Base-by-base conservation (phyloP, 768 basidiomycete species). In the Calocybe cyanea region DNA sequence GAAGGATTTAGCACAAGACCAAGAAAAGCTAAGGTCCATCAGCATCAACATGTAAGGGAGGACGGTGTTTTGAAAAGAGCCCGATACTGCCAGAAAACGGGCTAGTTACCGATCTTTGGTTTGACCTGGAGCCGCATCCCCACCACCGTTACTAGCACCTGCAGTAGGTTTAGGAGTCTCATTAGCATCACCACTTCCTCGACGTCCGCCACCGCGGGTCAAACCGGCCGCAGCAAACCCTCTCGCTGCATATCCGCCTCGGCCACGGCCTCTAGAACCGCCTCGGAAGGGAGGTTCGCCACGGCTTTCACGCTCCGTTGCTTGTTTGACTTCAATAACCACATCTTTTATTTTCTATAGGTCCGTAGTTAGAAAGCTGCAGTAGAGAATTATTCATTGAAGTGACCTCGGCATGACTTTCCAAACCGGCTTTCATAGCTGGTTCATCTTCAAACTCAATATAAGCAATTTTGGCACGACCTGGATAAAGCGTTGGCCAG, bases 381-480 rank as follows among this genome's bases (percentile, higher is more conserved):
- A 14, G 18, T 65, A 75, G 47, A n/a, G n/a, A n/a, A n/a, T n/a
- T n/a, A n/a, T n/a, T n/a, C n/a, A n/a, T n/a, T n/a, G n/a, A 51
- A 92, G 6, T 11, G 11, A 28, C 91, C 63, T 83, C 81, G 19
- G 74, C 77, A 52, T 88, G 85, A 56, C 82, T 86, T 46, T 78
- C 82, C 17, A 94, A 66, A 0, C 85, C 92, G 15, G 72, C 76
- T 55, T 80, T 87, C 87, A 93, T 89, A 8, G 82, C 72, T 37
- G 86, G 87, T 57, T 94, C 91, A 55, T 90, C 87, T 3, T 81
- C 85, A 64, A 95, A 96, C 59, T 95, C 93, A 42, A 96, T 80
- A 59, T 92, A 96, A 1, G 83, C 88, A 46, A 92, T 71, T 53
- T 75, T 80, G 44, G 71, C 65, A 37, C 82, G 78, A 8, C 78